phyloP scores from a whole-genome alignment of 495 filamentous ascomycete species.

The Entonaema liquescens region DNA sequence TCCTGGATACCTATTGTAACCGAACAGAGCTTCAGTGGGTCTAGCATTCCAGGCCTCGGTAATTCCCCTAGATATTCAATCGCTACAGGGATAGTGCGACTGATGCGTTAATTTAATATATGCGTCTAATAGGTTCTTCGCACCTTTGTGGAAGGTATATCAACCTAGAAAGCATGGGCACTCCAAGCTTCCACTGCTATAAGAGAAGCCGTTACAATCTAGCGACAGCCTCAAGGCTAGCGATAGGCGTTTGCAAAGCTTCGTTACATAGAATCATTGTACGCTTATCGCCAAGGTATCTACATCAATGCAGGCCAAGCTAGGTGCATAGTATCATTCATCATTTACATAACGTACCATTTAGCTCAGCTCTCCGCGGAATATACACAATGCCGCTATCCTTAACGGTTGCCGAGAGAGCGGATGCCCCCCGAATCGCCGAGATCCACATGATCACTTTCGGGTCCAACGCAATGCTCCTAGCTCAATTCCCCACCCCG shows the following conservation, averaged over 20 bases:
- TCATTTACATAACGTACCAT: too few relatives aligned
- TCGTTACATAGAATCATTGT: too few relatives aligned
- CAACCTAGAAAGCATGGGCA: too few relatives aligned
- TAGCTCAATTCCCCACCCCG: slow-evolving; percentile 52
- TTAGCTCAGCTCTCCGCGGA: neutral
- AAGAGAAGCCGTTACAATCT: too few relatives aligned
- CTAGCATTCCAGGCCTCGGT: neutral
- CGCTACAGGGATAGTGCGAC: neutral
- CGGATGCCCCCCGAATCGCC: slow-evolving; percentile 50
- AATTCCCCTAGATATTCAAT: neutral
- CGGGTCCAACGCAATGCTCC: slow-evolving; percentile 49
- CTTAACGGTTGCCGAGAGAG: slow-evolving; percentile 22
- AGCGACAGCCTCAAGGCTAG: too few relatives aligned
- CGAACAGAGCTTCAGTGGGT: neutral
- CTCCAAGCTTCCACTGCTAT: too few relatives aligned
- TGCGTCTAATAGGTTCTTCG: neutral
- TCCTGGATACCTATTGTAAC: neutral
- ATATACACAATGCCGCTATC: slow-evolving; percentile 20
- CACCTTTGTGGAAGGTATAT: too few relatives aligned
- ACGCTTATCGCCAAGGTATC: too few relatives aligned
- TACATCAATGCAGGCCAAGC: neutral
- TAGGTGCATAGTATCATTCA: neutral
- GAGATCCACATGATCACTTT: slow-evolving; percentile 56
- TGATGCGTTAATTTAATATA: neutral
- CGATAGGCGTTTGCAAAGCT: too few relatives aligned